Evolutionary conservation across 1,284 basidiomycete genomes (phyloP), one percentile per base, ranked within the genome.

Genomic region (Apiotrichum sp.): DNA sequence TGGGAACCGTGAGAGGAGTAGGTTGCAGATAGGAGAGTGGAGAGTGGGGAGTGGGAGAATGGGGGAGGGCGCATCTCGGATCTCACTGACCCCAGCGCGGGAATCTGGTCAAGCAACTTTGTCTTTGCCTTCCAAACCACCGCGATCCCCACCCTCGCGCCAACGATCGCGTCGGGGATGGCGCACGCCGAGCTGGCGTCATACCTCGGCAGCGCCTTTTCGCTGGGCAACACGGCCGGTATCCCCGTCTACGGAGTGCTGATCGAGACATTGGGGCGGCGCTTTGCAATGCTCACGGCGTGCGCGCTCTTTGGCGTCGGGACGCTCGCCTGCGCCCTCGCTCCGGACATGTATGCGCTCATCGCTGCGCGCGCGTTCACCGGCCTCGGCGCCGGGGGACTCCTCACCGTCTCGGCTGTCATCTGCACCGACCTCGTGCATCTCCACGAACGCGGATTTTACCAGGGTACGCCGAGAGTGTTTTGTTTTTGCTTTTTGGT

Each of bases 191-290:
- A 77, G 54, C 59, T 77, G 16, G 66, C 69, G 3, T 64, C 69
- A 2, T 77, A 73, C 56, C 60, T 77, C 16, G 73, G 73, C 39
- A 70, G 67, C n/a, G 65, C 70, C 11, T 75, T 74, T 49, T 65
- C 68, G 0, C 52, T 77, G 29, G 64, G 67, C 36, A 73, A 68
- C 55, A 74, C 73, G 6, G 73, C 69, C 33, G 70, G 70, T 16
- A 77, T 75, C n/a, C 75, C 75, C 0, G 56, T 77, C 0, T 77
- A 74, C 56, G 75, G 75, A 13, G 72, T 75, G 8, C 61, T 77
- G n/a, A 71, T 75, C 58, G 75, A 75, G 55, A 65, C 65, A 1
- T 55, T 77, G 3, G 75, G 75, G 0, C 55, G 75, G 9, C 69
- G 69, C 31, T 66, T 71, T 40, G 72, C 73, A 0, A 73, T 74